Conservation (phyloP, 2,329 filamentous ascomycete species). For the Colletotrichum sp. region DNA sequence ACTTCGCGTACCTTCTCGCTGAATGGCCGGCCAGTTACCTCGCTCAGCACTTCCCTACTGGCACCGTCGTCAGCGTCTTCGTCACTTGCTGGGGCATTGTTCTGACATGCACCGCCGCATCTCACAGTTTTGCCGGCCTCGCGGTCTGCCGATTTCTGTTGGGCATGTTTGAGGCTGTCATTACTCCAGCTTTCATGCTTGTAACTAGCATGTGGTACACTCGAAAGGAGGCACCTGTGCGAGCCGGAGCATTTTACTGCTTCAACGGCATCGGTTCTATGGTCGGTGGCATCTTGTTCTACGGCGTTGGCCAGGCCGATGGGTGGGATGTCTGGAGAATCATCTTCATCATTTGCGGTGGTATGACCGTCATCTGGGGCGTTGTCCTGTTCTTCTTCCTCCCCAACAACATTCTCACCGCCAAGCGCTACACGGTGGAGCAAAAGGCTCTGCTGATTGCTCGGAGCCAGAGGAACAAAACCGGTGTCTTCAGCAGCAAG, state of each 20-base stretch:
- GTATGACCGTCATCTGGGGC: slow-evolving; percentile 20
- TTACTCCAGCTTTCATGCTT: slow-evolving; percentile 33
- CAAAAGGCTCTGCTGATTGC: slow-evolving; percentile 61
- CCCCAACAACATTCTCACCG: slow-evolving; percentile 52
- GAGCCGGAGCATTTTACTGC: slow-evolving; percentile 21
- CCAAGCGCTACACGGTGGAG: slow-evolving; percentile 61
- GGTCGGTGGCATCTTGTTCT: slow-evolving; percentile 22
- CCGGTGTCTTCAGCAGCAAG: slow-evolving; percentile 44
- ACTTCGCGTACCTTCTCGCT: slow-evolving; percentile 31
- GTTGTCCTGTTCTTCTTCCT: slow-evolving; percentile 31
- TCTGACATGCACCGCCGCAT: slow-evolving; percentile 29
- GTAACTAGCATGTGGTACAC: slow-evolving; percentile 34
- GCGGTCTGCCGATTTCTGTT: slow-evolving; percentile 36
- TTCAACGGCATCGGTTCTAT: slow-evolving; percentile 20
- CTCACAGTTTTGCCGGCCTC: slow-evolving; percentile 29
- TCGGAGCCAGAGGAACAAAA: slow-evolving; percentile 45
- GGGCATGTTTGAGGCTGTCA: slow-evolving; percentile 32
- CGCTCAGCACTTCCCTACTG: slow-evolving; percentile 19
- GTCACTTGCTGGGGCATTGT: slow-evolving; percentile 25
- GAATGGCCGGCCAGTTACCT: slow-evolving; percentile 27
- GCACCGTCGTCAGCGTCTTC: slow-evolving; percentile 21
- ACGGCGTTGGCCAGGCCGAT: slow-evolving; percentile 28
- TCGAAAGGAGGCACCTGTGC: slow-evolving; percentile 25
- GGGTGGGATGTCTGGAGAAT: slow-evolving; percentile 24
- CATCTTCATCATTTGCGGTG: slow-evolving; percentile 26